Evolutionary conservation across 495 filamentous ascomycete species (phyloP), one percentile per base, ranked within the genome.

Genomic region (Letharia columbiana): DNA sequence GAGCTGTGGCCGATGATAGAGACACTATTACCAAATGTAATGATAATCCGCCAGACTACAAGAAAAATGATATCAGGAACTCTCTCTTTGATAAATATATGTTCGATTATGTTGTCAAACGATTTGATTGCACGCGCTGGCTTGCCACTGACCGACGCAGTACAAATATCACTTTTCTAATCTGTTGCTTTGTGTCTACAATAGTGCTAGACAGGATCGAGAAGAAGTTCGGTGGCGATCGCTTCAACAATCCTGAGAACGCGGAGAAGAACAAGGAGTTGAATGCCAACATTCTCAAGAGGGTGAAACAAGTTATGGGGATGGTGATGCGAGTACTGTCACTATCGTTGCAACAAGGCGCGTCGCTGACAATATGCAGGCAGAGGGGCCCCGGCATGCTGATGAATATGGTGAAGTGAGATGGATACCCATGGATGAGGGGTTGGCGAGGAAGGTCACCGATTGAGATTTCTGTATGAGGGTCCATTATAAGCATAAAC

Each of bases 121-220:
- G n/a, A 44, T 28, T 6, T 40, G 1, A 28, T 12, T 61, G n/a
- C 39, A 40, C 39, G n/a, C 17, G 45, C 41, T 37, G 28, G 4
- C 23, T 62, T 20, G 42, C 23, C 42, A 35, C 28, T 35, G 60
- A 49, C 41, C 28, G 40, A 20, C 35, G 60, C 42, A 62, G 60
- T 37, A 31, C 60, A 10, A 47, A 11, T 10, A n/a, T 33, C 5
- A n/a, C 3, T 11, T 23, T 4, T 49, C 60, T 49, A 12, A 35
- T 42, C 42, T 62, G 13, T 44, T 5, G 31, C 41, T 17, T 33
- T 44, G 42, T 62, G 28, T 62, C 33, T 37, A 47, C 60, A 15
- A 35, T 57, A 64, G 62, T 33, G 49, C 62, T 64, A 17, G 33
- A 64, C 49, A 64, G 23, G 35, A 18, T 64, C 11, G 62, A 64